Conservation (phyloP, 176 grass and related monocot genomes). For the Microstegium vimineum region DNA sequence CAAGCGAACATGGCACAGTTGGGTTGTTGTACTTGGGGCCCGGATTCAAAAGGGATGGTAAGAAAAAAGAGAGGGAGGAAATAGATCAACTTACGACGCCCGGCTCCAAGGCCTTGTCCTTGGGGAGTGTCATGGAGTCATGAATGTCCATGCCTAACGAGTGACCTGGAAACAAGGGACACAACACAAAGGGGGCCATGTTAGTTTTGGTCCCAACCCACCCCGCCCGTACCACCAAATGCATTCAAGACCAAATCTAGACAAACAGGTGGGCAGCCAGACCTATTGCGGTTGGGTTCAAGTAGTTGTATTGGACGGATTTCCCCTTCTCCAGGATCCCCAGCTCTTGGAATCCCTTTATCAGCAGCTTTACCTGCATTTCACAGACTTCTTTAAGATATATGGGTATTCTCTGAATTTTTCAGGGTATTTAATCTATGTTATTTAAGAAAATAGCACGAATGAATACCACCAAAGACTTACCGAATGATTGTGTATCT, state of each 20-base stretch:
- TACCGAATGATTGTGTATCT: conserved; percentile 87
- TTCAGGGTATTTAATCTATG: neutral
- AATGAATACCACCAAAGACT: neutral
- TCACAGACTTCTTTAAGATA: neutral
- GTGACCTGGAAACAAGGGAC: conserved; percentile 59
- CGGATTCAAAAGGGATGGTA: too few species aligned
- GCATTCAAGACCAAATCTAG: conserved; percentile 33
- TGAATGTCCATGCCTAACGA: conserved; percentile 94
- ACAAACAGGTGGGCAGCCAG: neutral
- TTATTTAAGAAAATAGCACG: neutral
- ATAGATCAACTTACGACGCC: conserved; percentile 58
- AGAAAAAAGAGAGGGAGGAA: too few species aligned
- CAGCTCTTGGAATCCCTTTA: conserved; percentile 79
- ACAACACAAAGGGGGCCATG: neutral
- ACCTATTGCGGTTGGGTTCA: conserved; percentile 95
- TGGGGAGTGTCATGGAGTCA: conserved; percentile 49
- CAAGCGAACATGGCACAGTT: too few species aligned
- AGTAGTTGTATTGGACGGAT: conserved; percentile 60
- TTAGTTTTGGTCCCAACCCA: conserved; percentile 19
- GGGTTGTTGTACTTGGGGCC: too few species aligned
- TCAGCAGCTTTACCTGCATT: conserved; percentile 67
- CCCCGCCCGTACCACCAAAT: neutral
- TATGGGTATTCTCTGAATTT: neutral
- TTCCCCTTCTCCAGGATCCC: conserved; percentile 65
- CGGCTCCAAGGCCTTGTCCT: conserved; percentile 58